These are phyloP conservation scores for Lathyrus oleraceus DNA, from an alignment of 306 rosid species.

Conservation along the genomic window DNA sequence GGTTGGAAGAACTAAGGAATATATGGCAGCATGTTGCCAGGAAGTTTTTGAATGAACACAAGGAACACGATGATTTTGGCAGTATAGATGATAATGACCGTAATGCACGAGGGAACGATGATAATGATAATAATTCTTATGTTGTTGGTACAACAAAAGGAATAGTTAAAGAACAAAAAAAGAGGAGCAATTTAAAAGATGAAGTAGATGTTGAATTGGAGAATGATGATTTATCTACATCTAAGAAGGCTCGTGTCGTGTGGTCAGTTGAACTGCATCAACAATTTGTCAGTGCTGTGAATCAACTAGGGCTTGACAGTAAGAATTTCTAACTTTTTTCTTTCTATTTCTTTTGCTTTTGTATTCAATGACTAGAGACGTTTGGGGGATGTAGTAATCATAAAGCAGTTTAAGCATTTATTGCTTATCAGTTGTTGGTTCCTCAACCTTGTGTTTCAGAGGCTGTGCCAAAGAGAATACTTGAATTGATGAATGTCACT, in stretches of 20 bases:
- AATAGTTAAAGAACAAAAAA: slow-evolving; percentile 48
- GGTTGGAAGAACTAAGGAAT: slow-evolving; percentile 68
- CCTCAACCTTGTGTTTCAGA: slow-evolving; percentile 46
- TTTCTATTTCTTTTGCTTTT: neutral
- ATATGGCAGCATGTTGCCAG: slow-evolving; percentile 81
- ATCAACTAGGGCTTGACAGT: slow-evolving; percentile 92
- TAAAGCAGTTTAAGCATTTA: slow-evolving; percentile 13
- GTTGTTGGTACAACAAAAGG: slow-evolving; percentile 56
- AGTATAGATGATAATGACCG: slow-evolving; percentile 59
- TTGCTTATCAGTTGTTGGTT: slow-evolving; percentile 31
- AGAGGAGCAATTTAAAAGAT: slow-evolving; percentile 57
- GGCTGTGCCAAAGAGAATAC: slow-evolving; percentile 89
- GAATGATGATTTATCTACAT: slow-evolving; percentile 49
- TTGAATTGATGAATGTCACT: slow-evolving; percentile 83
- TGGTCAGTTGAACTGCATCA: slow-evolving; percentile 88
- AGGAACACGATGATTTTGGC: slow-evolving; percentile 61
- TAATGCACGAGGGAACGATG: slow-evolving; percentile 50
- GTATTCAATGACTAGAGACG: neutral
- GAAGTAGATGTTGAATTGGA: slow-evolving; percentile 57
- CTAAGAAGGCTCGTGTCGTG: slow-evolving; percentile 86
- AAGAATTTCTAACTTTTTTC: slow-evolving; percentile 41
- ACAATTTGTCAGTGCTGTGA: slow-evolving; percentile 78
- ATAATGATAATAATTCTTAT: slow-evolving; percentile 56
- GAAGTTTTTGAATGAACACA: slow-evolving; percentile 56
- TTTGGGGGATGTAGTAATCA: slow-evolving; percentile 7